These are phyloP conservation scores for Hymenoscyphus scutula DNA, from an alignment of 2,329 filamentous ascomycete species.

Conservation along the genomic window DNA sequence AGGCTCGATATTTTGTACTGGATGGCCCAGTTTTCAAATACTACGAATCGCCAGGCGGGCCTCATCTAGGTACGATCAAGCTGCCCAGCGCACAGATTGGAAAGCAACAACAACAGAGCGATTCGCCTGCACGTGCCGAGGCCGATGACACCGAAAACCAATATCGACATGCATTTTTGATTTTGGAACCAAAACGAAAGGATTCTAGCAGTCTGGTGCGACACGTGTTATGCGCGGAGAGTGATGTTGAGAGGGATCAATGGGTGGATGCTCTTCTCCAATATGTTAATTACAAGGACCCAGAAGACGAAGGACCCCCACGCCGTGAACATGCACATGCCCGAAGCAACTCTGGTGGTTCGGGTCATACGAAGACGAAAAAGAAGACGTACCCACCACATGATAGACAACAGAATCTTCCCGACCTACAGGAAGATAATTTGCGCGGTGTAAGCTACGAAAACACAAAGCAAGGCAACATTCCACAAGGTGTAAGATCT, in stretches of 20 bases:
- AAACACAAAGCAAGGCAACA: constrained; percentile 36
- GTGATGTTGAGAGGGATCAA: constrained; percentile 83
- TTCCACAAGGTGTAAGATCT: constrained; percentile 34
- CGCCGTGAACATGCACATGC: constrained; percentile 39
- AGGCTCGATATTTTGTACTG: constrained; percentile 72
- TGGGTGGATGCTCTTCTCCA: constrained; percentile 91
- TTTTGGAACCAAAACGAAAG: constrained; percentile 94
- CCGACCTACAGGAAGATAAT: constrained; percentile 39
- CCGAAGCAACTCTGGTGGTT: constrained; percentile 41
- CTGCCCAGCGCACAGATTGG: constrained; percentile 88
- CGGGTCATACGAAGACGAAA: constrained; percentile 37
- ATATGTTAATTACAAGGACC: constrained; percentile 76
- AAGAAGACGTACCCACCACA: constrained; percentile 45
- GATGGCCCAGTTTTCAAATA: constrained; percentile 77
- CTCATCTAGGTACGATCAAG: constrained; percentile 91
- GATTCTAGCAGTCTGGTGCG: constrained; percentile 84
- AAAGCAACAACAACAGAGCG: constrained; percentile 67
- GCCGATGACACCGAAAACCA: constrained; percentile 70
- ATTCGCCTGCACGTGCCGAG: constrained; percentile 58
- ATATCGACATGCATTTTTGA: constrained; percentile 93
- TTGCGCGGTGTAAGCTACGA: constrained; percentile 40
- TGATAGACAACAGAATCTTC: constrained; percentile 36
- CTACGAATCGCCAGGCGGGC: constrained; percentile 85
- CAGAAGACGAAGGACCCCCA: constrained; percentile 46
- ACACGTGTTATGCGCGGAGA: constrained; percentile 94